These are phyloP conservation scores for Diutina scorzettiae DNA, from an alignment of 1,139 yeast species.

Conservation along the genomic window DNA sequence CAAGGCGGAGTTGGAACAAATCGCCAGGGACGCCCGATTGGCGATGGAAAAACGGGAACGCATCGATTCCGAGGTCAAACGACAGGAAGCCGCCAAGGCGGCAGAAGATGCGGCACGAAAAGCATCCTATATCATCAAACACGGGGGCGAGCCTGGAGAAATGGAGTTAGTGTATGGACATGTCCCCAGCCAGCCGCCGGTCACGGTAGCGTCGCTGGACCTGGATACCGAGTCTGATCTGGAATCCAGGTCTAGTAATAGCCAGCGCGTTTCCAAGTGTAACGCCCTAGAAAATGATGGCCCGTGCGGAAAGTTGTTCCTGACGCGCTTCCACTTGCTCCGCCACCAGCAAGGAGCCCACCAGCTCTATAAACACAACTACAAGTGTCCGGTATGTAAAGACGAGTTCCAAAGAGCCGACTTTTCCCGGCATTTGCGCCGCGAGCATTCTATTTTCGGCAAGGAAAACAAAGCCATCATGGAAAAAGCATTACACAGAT, in stretches of 20 bases:
- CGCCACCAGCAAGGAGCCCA: slow-evolving; percentile 39
- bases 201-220: slow-evolving; percentile 1
- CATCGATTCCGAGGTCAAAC: neutral
- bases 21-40: slow-evolving; percentile 1
- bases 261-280: too few species aligned
- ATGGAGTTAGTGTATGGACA: neutral
- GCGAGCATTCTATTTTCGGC: slow-evolving; percentile 37
- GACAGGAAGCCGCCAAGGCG: too few species aligned
- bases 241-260: neutral
- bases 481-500: too few species aligned
- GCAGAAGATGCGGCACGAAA: too few species aligned
- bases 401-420: slow-evolving; percentile 31
- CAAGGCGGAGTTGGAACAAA: slow-evolving; percentile 4
- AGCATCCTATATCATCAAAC: neutral
- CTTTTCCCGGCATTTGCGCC: slow-evolving; percentile 32
- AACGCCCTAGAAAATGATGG: too few species aligned
- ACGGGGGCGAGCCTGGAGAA: neutral
- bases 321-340: too few species aligned
- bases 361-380: slow-evolving; percentile 33
- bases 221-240: neutral
- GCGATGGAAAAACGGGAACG: slow-evolving; percentile 11
- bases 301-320: too few species aligned
- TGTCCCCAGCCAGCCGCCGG: too few species aligned
- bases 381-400: slow-evolving; percentile 33
- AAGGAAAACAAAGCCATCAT: slow-evolving; percentile 36